Evolutionary conservation across 2,329 filamentous ascomycete genomes (phyloP).

Genomic region (Pleomassaria siparia): DNA sequence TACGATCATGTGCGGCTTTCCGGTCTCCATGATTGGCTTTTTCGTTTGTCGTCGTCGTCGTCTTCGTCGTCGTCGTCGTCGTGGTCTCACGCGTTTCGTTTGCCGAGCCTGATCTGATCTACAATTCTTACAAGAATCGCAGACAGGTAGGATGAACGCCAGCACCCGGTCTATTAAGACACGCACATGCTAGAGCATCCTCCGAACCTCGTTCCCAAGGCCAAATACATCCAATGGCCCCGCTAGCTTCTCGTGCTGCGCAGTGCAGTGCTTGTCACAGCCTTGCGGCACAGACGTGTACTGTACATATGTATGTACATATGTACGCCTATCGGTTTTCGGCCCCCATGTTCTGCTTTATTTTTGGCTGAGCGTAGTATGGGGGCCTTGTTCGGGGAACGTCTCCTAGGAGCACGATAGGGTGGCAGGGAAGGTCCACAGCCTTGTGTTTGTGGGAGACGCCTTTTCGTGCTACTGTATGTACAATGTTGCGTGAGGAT

Average conservation of each 20-base stretch:
- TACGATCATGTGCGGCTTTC: constrained; percentile 37
- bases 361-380: no score
- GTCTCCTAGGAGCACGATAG: no score
- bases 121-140: no score
- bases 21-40: constrained; percentile 12
- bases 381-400: no score
- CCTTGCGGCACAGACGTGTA: constrained; percentile 31
- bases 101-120: no score
- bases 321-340: background rate
- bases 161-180: constrained; percentile 5
- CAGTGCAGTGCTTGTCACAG: constrained; percentile 13
- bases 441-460: no score
- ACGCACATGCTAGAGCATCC: background rate
- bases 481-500: no score
- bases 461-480: no score
- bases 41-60: background rate
- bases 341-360: background rate
- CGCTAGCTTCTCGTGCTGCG: no score
- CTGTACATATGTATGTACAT: no score
- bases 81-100: background rate
- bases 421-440: no score
- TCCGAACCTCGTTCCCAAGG: background rate
- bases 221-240: no score
- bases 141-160: constrained; percentile 5
- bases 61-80: background rate